These are phyloP conservation scores for Colletotrichum chrysophilum DNA, from an alignment of 2,329 filamentous ascomycete species.

Conservation along the genomic window DNA sequence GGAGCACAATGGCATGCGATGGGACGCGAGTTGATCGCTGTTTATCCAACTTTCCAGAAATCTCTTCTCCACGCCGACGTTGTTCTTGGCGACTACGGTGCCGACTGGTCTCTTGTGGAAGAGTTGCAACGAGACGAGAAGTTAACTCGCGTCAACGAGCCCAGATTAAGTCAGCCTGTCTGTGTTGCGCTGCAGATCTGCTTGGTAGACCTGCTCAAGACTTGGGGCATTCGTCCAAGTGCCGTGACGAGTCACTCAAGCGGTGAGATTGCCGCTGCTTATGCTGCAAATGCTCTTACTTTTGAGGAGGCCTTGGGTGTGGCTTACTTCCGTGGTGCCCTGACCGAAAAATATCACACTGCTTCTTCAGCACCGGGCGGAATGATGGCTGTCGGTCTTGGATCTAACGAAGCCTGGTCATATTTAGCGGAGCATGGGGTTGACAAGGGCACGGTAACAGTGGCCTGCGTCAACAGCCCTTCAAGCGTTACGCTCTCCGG, in stretches of 20 bases:
- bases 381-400: conserved; percentile 38
- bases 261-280: conserved; percentile 55
- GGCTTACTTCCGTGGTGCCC: conserved; percentile 35
- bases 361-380: conserved; percentile 17
- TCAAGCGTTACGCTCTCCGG: conserved; percentile 35
- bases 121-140: conserved; percentile 36
- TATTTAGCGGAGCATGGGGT: conserved; percentile 11
- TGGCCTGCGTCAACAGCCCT: conserved; percentile 45
- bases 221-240: conserved; percentile 43
- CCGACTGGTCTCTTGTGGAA: conserved; percentile 34
- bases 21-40: conserved; percentile 33
- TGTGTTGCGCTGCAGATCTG: conserved; percentile 54
- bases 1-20: conserved; percentile 41
- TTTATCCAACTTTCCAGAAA: conserved; percentile 21
- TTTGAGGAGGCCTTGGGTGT: conserved; percentile 32
- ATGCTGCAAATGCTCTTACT: conserved; percentile 36
- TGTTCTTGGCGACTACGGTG: background rate
- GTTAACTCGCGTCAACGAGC: conserved; percentile 36
- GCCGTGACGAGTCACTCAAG: conserved; percentile 50
- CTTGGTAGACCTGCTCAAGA: conserved; percentile 46
- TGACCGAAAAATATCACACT: background rate
- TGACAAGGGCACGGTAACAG: conserved; percentile 21
- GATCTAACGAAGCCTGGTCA: conserved; percentile 17
- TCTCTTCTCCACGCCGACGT: conserved; percentile 11
- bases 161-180: conserved; percentile 46